Conservation (phyloP, 2,329 filamentous ascomycete species). For the Magnaporthiopsis incrustans region DNA sequence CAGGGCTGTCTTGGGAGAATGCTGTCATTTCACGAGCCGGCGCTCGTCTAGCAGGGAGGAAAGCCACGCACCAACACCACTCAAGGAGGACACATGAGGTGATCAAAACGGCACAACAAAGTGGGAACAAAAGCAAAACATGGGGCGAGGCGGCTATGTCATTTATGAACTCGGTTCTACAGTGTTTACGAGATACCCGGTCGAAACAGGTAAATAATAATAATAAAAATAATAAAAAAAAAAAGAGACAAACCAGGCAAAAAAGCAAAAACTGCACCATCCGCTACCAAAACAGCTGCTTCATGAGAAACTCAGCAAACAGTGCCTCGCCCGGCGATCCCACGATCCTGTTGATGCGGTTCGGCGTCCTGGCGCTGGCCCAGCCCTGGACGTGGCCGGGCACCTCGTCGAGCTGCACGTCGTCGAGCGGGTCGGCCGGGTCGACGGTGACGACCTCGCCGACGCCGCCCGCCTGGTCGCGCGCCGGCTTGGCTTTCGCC, state of each 20-base stretch:
- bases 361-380: constrained; percentile 67
- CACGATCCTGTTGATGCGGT: constrained; percentile 70
- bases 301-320: constrained; percentile 60
- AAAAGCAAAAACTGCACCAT: too few relatives aligned
- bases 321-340: constrained; percentile 57
- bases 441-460: constrained; percentile 16
- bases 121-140: not conserved
- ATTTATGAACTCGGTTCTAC: constrained; percentile 2
- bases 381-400: constrained; percentile 68
- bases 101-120: not conserved
- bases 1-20: too few relatives aligned
- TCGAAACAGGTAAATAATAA: not conserved
- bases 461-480: too few relatives aligned
- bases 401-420: constrained; percentile 43
- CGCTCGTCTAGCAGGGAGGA: not conserved
- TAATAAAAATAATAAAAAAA: not conserved
- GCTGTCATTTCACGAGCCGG: too few relatives aligned
- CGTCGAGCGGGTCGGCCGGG: constrained; percentile 34
- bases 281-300: constrained; percentile 51
- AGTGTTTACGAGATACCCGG: constrained; percentile 9
- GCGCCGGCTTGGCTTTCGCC: constrained; percentile 18
- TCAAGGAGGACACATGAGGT: not conserved
- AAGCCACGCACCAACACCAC: not conserved
- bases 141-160: not conserved
- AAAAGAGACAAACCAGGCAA: not conserved